Evolutionary conservation across 2,329 filamentous ascomycete species (phyloP), one percentile per base, ranked within the genome.

Genomic region (Nemania sp.): DNA sequence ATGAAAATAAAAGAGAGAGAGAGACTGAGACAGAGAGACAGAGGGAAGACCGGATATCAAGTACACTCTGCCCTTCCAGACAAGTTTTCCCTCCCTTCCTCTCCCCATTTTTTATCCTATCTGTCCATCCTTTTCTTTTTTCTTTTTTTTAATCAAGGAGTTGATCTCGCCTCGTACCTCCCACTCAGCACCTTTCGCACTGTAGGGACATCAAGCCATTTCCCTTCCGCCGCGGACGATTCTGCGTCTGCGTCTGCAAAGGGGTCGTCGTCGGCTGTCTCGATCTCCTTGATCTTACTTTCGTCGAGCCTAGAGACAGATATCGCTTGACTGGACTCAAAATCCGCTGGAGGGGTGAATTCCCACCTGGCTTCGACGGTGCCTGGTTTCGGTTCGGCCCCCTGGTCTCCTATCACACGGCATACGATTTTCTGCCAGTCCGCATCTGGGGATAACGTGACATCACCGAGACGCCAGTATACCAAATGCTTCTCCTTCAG

Each of bases 351-450:
- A 10, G 68, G 70, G 20, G 61, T 70, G 60, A 80, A 78, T 73
- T 97, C 92, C 87, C 93, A 97, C 57, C 88, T 82, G 0, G 91
- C 91, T 74, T 99, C 94, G 9, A 96, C 83, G 55, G 86, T 87
- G 0, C 92, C 92, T 5, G 90, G 85, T 64, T 86, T 87, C 0
- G 90, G 87, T 68, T 86, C 86, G 53, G 86, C 81, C 21, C 85
- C 86, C 35, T 93, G 89, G 0, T 90, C 91, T 21, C 88, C 82
- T 10, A 83, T 79, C 68, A 99, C 90, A 2, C 92, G 86, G 60
- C 92, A 95, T 6, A 97, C 87, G 59, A 97, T 86, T 76, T 92
- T 94, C 69, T 89, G 83, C 65, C 86, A 83, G 51, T 87, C 87
- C 9, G 84, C 78, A 46, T 81, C 80, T 1, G 88, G 75, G 15